Evolutionary conservation across 495 filamentous ascomycete genomes (phyloP), one percentile per base, ranked within the genome.

Genomic region (Penicillium longicatenatum): DNA sequence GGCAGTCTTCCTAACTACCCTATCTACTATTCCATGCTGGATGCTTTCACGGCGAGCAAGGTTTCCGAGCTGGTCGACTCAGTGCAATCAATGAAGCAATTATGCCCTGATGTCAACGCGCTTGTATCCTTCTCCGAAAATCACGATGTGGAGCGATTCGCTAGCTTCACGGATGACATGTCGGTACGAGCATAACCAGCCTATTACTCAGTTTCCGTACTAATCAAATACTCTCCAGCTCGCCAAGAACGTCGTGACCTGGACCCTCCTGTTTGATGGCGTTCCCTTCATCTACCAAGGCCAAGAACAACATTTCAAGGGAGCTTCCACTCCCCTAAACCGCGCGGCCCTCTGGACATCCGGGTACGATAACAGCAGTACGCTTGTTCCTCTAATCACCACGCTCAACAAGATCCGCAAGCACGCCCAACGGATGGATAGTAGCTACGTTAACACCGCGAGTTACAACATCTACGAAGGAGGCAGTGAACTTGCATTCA

Each of bases 71-170:
- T 91, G 0, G 82, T 82, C 14, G 68, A 77, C 37, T 74, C 74
- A 50, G 71, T 84, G 30, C 71, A 79, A 52, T 58, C 65, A 16
- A 75, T 89, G 58, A 82, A 82, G 29, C 61, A 63, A 17, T 29
- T 50, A 29, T 88, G 86, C 57, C 65, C 71, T 9, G 87, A 90
- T 62, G 75, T 81, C 4, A 84, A 81, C 16, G 70, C 86, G 2
- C 79, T 90, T 4, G 83, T 86, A 17, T 84, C 79, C 4, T 95
- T 95, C 75, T 69, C 86, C 4, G 90, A 93, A 64, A 94, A 94
- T 64, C 90, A 94, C 63, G 90, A 94, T 64, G 71, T 84, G 10
- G 59, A 77, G 5, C 82, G 89, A 2, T 88, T 89, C 61, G 69
- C 84, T 6, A 84, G 78, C 29, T 50, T 72, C 75, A 61, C 58